A percentile compares a stretch with the other conserved stretches of the same genome.
These are phyloP conservation scores for Pseudocercospora fijiensis DNA, from an alignment of 2,329 filamentous ascomycete genomes.

Conservation along the genomic window DNA sequence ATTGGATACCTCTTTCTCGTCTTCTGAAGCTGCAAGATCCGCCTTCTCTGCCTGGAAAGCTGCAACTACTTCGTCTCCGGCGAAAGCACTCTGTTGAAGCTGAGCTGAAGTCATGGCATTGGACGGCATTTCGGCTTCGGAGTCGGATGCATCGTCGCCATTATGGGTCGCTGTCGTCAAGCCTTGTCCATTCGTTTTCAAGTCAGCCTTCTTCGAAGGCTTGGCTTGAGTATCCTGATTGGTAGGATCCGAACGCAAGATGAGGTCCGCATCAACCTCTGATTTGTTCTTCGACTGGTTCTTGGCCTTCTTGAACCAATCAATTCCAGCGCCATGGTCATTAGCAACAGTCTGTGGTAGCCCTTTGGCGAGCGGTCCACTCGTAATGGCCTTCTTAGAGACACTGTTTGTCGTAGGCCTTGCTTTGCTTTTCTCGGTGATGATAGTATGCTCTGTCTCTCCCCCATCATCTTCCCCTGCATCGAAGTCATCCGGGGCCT, in stretches of 20 bases:
- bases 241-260: conserved; percentile 5
- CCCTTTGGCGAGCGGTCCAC: conserved; percentile 30
- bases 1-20: conserved; percentile 76
- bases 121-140: conserved; percentile 24
- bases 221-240: not conserved
- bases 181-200: conserved; percentile 34
- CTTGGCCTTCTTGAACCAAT: conserved; percentile 29
- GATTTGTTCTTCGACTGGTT: conserved; percentile 28
- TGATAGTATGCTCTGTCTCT: conserved; percentile 37
- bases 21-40: conserved; percentile 69
- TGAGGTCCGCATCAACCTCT: conserved; percentile 23
- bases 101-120: conserved; percentile 32
- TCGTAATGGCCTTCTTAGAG: conserved; percentile 33
- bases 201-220: conserved; percentile 12
- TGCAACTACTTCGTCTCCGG: conserved; percentile 76
- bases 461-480: conserved; percentile 38
- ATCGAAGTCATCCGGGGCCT: conserved; percentile 57
- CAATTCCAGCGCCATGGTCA: not conserved
- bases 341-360: conserved; percentile 10
- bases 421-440: conserved; percentile 33
- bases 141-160: conserved; percentile 32
- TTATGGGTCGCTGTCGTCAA: conserved; percentile 46
- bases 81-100: conserved; percentile 77
- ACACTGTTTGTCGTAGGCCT: conserved; percentile 23
- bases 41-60: conserved; percentile 82